These are phyloP conservation scores for Trifolium subterraneum DNA, from an alignment of 306 rosid genomes.

Conservation along the genomic window DNA sequence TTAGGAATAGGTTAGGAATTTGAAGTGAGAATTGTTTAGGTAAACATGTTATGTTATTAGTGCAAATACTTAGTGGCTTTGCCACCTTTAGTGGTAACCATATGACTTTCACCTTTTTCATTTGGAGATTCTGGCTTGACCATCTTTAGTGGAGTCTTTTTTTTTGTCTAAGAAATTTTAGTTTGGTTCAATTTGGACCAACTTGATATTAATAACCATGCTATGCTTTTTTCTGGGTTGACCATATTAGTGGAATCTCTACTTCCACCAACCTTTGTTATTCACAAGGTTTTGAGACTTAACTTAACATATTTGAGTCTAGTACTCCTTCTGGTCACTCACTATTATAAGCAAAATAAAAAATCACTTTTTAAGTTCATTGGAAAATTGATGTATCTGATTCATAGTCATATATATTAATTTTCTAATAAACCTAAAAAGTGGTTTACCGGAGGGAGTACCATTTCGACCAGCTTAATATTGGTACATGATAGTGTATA, in stretches of 20 bases:
- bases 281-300: not conserved
- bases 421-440: too few relatives aligned
- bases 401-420: too few relatives aligned
- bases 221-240: not conserved
- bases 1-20: conserved; percentile 13
- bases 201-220: too few relatives aligned
- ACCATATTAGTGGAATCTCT: not conserved
- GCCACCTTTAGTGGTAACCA: too few relatives aligned
- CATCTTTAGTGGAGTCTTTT: not conserved
- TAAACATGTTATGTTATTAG: not conserved
- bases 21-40: not conserved
- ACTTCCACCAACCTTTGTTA: too few relatives aligned
- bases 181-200: not conserved
- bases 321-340: too few relatives aligned
- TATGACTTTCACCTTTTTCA: too few relatives aligned
- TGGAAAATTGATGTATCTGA: too few relatives aligned
- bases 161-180: not conserved
- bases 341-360: too few relatives aligned
- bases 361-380: too few relatives aligned
- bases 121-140: not conserved
- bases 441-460: too few relatives aligned
- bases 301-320: not conserved
- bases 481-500: not conserved
- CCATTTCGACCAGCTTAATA: too few relatives aligned
- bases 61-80: not conserved